Evolutionary conservation across 2,329 filamentous ascomycete species (phyloP).

Genomic region (Ciborinia camelliae): DNA sequence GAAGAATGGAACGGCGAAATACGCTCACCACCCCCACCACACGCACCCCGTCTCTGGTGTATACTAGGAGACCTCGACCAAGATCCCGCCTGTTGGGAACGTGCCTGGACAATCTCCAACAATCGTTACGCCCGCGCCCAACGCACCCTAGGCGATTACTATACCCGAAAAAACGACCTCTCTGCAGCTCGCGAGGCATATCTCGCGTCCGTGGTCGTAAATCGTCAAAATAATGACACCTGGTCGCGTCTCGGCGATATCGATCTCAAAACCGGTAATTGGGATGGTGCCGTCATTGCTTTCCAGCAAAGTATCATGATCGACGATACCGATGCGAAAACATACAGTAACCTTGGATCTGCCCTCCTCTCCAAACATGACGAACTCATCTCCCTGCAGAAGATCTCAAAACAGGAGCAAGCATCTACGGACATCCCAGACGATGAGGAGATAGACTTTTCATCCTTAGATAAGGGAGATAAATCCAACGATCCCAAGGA

Average conservation of each 20-base stretch:
- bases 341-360: conserved; percentile 92
- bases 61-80: conserved; percentile 88
- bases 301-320: conserved; percentile 80
- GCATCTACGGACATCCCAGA: conserved; percentile 17
- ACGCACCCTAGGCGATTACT: conserved; percentile 77
- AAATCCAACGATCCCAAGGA: conserved; percentile 37
- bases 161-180: conserved; percentile 64
- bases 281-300: conserved; percentile 74
- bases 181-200: conserved; percentile 74
- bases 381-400: conserved; percentile 44
- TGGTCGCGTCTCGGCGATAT: conserved; percentile 94
- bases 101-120: conserved; percentile 83
- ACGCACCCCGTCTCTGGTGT: conserved; percentile 85
- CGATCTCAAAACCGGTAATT: conserved; percentile 71
- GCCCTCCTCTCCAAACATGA: conserved; percentile 70
- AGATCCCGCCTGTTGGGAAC: conserved; percentile 71
- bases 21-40: conserved; percentile 66
- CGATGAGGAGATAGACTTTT: conserved; percentile 10
- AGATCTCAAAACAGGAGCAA: conserved; percentile 37
- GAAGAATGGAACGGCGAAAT: conserved; percentile 63
- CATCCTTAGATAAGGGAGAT: conserved; percentile 31
- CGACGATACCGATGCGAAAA: conserved; percentile 85
- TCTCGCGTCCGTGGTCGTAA: conserved; percentile 69
- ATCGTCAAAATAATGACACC: conserved; percentile 74
- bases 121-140: conserved; percentile 82